Percentiles rank a stretch among this genome's conserved stretches.
These are phyloP conservation scores for Astrephomene gubernaculifera DNA, from an alignment of 139 green algal genomes.

Conservation along the genomic window DNA sequence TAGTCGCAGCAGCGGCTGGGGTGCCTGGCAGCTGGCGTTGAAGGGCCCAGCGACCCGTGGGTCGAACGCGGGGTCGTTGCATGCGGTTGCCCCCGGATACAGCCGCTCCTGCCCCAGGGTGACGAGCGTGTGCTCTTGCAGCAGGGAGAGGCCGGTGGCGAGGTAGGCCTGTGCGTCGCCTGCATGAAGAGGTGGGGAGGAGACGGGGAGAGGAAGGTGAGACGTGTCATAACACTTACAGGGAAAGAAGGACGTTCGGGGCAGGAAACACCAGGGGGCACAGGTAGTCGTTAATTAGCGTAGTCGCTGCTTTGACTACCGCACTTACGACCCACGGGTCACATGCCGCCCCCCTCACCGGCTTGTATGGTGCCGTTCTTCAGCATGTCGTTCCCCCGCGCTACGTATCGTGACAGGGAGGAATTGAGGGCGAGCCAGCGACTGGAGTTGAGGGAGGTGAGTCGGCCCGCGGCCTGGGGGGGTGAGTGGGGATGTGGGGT, in stretches of 20 bases:
- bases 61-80: not conserved
- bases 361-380: conserved; percentile 11
- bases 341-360: too few relatives aligned
- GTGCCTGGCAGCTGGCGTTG: not conserved
- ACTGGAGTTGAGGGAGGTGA: not conserved
- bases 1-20: conserved; percentile 1
- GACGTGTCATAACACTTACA: too few relatives aligned
- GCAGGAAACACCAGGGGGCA: too few relatives aligned
- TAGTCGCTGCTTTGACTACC: too few relatives aligned
- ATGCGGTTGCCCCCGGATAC: not conserved
- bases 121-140: not conserved
- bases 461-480: not conserved
- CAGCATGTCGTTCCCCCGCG: not conserved
- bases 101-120: not conserved
- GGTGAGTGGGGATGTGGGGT: too few relatives aligned
- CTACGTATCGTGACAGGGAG: not conserved
- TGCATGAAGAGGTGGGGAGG: not conserved
- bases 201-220: too few relatives aligned
- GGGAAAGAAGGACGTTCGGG: too few relatives aligned
- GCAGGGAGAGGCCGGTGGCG: not conserved
- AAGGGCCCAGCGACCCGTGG: not conserved
- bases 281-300: too few relatives aligned
- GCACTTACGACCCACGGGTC: too few relatives aligned
- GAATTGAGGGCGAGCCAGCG: not conserved
- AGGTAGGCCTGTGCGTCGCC: not conserved